Evolutionary conservation across 2,329 filamentous ascomycete species (phyloP).

Genomic region (Phaeosphaeria sp.): DNA sequence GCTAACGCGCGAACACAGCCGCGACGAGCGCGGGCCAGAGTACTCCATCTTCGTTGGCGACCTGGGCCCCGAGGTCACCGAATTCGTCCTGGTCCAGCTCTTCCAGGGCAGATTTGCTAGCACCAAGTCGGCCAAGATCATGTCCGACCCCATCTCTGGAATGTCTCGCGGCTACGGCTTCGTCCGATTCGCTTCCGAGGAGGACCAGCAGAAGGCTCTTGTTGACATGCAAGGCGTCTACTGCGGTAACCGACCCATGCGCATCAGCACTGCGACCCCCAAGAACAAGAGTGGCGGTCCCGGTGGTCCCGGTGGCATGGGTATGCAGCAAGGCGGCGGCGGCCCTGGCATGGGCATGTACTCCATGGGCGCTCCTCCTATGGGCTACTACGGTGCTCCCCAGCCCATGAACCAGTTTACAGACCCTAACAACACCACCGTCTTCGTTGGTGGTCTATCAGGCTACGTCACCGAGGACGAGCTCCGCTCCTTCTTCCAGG

Average conservation of each 20-base stretch:
- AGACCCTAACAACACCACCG: constrained; percentile 98
- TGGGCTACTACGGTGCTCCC: constrained; percentile 69
- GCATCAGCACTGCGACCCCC: constrained; percentile 92
- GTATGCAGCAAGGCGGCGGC: constrained; percentile 55
- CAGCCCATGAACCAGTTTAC: constrained; percentile 99
- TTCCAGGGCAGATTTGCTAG: constrained; percentile 96
- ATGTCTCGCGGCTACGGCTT: constrained; percentile 98
- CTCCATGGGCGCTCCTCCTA: constrained; percentile 71
- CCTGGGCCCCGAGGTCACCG: constrained; percentile 96
- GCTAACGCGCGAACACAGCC: constrained; percentile 51
- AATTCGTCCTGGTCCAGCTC: constrained; percentile 94
- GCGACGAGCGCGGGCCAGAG: constrained; percentile 94
- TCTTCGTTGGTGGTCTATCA: constrained; percentile 95
- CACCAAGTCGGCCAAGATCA: constrained; percentile 99
- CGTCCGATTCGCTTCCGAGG: constrained; percentile 94
- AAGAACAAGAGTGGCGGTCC: constrained; percentile 78
- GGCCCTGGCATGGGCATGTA: constrained; percentile 66
- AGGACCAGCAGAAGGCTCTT: constrained; percentile 93
- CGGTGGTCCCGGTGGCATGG: constrained; percentile 65
- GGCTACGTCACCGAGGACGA: constrained; percentile 99
- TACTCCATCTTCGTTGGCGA: constrained; percentile 98
- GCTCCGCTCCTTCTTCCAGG: constrained; percentile 99
- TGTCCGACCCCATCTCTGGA: constrained; percentile 97
- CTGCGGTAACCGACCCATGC: constrained; percentile 98
- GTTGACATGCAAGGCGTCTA: constrained; percentile 99